Percentiles rank a stretch among this genome's conserved stretches.
phyloP scores from a whole-genome alignment of 192 early-diverging fungal genomes.

The Coemansia sp. region DNA sequence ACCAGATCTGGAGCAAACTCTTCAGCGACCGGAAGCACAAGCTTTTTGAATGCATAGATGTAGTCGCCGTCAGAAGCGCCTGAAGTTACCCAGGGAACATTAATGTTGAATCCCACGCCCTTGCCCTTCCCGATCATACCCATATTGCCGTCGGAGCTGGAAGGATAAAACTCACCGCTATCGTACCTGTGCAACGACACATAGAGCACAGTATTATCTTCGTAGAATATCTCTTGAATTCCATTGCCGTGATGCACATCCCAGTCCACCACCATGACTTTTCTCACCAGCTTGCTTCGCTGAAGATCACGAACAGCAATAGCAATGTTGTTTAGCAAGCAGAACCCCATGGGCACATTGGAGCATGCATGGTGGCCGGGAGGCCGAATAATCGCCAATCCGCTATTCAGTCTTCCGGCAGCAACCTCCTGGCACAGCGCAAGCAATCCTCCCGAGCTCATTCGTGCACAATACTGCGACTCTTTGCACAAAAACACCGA shows the following conservation, averaged over 20 bases:
- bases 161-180: conserved; percentile 74
- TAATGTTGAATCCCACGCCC: conserved; percentile 76
- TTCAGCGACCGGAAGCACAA: conserved; percentile 78
- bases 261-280: conserved; percentile 89
- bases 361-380: conserved; percentile 92
- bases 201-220: conserved; percentile 77
- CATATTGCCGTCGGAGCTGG: conserved; percentile 54
- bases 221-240: conserved; percentile 78
- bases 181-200: conserved; percentile 88
- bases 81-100: conserved; percentile 75
- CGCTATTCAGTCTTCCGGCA: conserved; percentile 63
- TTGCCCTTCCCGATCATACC: conserved; percentile 61
- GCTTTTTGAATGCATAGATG: conserved; percentile 71
- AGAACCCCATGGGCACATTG: conserved; percentile 79
- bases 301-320: conserved; percentile 71
- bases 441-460: conserved; percentile 77
- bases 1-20: conserved; percentile 85
- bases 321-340: conserved; percentile 86
- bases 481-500: conserved; percentile 71
- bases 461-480: conserved; percentile 60
- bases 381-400: conserved; percentile 85
- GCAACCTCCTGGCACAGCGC: conserved; percentile 71
- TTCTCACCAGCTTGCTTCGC: conserved; percentile 40
- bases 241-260: conserved; percentile 96
- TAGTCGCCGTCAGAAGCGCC: conserved; percentile 88